Evolutionary conservation across 2,329 filamentous ascomycete genomes (phyloP).

Genomic region (Nigrospora osmanthi): DNA sequence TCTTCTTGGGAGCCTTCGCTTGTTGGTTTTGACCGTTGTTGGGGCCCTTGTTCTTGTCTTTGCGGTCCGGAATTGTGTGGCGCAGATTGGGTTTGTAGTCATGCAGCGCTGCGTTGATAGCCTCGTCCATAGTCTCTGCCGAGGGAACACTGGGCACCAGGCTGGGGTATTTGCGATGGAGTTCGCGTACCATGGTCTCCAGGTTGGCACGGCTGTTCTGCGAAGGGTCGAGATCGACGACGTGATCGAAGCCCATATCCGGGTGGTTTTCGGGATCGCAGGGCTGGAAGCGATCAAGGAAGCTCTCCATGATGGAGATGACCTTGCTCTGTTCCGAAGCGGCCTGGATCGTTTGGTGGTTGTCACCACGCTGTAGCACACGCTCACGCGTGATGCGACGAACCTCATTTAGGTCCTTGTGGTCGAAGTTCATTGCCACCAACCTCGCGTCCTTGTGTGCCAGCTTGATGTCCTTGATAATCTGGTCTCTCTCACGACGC

Average conservation of each 20-base stretch:
- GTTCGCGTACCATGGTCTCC: constrained; percentile 63
- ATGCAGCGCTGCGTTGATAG: constrained; percentile 66
- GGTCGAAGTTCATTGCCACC: constrained; percentile 83
- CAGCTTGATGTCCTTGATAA: constrained; percentile 69
- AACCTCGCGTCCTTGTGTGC: constrained; percentile 59
- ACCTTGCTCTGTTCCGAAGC: constrained; percentile 67
- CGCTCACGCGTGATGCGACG: constrained; percentile 68
- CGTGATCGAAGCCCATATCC: constrained; percentile 72
- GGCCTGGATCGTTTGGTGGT: constrained; percentile 95
- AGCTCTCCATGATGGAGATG: constrained; percentile 89
- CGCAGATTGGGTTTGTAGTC: constrained; percentile 71
- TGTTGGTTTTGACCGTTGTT: constrained; percentile 22
- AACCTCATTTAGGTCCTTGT: constrained; percentile 69
- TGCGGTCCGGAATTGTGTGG: constrained; percentile 62
- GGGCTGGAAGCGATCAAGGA: constrained; percentile 78
- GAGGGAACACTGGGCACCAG: constrained; percentile 66
- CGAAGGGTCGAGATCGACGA: constrained; percentile 78
- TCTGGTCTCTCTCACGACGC: constrained; percentile 77
- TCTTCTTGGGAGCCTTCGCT: constrained; percentile 31
- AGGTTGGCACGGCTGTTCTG: constrained; percentile 77
- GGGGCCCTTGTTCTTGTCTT: constrained; percentile 28
- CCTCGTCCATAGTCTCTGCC: constrained; percentile 67
- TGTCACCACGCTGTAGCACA: constrained; percentile 81
- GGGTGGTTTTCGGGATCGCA: constrained; percentile 59
- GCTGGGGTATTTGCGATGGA: constrained; percentile 72